These are phyloP conservation scores for Pestalotiopsis fici DNA, from an alignment of 2,329 filamentous ascomycete genomes.

Conservation along the genomic window DNA sequence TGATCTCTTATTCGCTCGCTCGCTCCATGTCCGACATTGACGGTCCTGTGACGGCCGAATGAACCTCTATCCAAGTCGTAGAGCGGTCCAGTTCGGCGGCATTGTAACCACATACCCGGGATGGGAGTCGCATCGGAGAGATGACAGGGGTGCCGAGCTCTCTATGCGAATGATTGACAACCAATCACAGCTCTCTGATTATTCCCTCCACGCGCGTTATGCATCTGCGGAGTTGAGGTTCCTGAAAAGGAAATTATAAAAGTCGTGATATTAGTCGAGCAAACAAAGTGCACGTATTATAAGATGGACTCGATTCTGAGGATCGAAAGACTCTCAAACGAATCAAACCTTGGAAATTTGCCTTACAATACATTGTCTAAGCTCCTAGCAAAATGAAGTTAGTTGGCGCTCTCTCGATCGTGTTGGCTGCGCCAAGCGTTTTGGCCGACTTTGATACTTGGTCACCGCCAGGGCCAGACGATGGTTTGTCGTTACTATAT, in stretches of 20 bases:
- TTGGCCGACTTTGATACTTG: neutral
- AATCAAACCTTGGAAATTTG: neutral
- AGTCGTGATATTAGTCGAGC: neutral
- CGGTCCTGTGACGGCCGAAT: neutral
- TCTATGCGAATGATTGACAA: neutral
- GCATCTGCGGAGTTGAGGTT: neutral
- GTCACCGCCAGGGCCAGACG: constrained; percentile 1
- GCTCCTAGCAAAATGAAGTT: neutral
- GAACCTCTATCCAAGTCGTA: neutral
- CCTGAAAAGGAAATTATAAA: neutral
- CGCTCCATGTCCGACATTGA: neutral
- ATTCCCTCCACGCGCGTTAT: neutral
- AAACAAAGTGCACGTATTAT: neutral
- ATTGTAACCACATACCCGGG: neutral
- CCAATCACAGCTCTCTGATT: neutral
- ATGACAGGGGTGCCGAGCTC: neutral
- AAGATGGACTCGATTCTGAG: neutral
- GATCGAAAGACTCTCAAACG: neutral
- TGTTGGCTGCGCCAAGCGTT: neutral
- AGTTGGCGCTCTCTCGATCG: neutral
- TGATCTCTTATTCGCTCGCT: neutral
- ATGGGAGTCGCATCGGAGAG: neutral
- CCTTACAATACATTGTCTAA: neutral
- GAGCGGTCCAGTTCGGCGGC: neutral
- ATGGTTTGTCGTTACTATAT: neutral